Base-by-base conservation (phyloP, 257 asterid species). In the Lycium barbarum region DNA sequence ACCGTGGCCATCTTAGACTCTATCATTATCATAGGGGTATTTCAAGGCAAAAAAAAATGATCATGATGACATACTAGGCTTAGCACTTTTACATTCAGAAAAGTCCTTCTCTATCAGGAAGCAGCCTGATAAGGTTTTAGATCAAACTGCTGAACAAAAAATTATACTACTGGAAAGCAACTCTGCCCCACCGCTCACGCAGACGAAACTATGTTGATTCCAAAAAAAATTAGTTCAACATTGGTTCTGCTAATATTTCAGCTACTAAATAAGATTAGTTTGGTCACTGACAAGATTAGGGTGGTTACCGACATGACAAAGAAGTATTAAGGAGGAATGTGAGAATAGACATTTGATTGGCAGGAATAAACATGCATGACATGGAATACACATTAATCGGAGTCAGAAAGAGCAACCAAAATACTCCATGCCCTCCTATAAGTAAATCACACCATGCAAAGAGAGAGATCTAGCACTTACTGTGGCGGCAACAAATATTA, bases 401-500 rank as follows among this genome's bases (percentile, higher is more conserved):
- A 78, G 26, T 78, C 26, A 15, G 62, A 53, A 51, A 45, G 62
- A 74, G 81, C 14, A 74, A 22, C 45, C 45, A 74, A 74, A 73
- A 3, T 49, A 20, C 62, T 76, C 82, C 82, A 26, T 63, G 62
- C 62, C 81, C 26, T 76, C 81, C 79, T 76, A 43, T 26, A 49
- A 49, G 62, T 22, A 74, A 74, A 74, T 11, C n/a, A 26, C 7
- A 51, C 47, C 63, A 73, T 17, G 76, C 58, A 86, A 85, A 49
- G 57, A 83, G 63, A 80, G 67, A 59, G 26, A 49, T 63, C 20
- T 20, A 22, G 57, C 33, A 90, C 97, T 94, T 89, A 96, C 99
- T 9, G 96, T 96, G 40, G 99, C 99, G 66, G 97, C 97, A 76
- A 95, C 99, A 61, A 95, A 87, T 85, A 96, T 95, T 74, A 93